These are phyloP conservation scores for Rehmannia glutinosa DNA, from an alignment of 257 asterid species.

Conservation along the genomic window DNA sequence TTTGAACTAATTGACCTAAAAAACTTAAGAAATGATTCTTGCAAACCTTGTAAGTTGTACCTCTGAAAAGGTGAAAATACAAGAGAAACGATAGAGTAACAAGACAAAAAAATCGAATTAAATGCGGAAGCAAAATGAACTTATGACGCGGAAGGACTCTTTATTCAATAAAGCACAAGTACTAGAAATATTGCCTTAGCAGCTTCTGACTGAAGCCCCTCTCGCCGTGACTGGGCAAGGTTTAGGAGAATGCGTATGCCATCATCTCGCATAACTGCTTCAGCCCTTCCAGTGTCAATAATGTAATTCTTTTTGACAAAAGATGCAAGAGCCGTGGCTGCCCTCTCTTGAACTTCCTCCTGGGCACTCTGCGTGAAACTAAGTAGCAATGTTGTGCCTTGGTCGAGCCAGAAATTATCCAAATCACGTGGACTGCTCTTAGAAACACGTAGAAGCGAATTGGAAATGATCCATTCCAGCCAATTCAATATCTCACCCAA, in stretches of 20 bases:
- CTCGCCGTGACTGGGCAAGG: conserved; percentile 78
- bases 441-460: conserved; percentile 75
- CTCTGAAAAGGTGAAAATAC: neutral
- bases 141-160: neutral
- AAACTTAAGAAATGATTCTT: neutral
- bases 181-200: conserved; percentile 51
- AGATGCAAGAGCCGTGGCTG: conserved; percentile 77
- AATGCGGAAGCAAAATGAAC: neutral
- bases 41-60: neutral
- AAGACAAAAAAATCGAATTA: neutral
- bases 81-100: neutral
- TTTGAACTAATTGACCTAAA: too few species aligned
- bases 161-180: neutral
- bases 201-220: conserved; percentile 86
- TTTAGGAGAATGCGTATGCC: conserved; percentile 62
- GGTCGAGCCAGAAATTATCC: conserved; percentile 76
- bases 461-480: conserved; percentile 77
- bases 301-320: conserved; percentile 74
- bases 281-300: conserved; percentile 76
- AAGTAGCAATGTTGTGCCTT: conserved; percentile 68
- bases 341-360: conserved; percentile 90
- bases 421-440: conserved; percentile 67
- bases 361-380: conserved; percentile 64
- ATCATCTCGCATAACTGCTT: conserved; percentile 62
- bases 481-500: conserved; percentile 54